Evolutionary conservation across 2,329 filamentous ascomycete species (phyloP), one percentile per base, ranked within the genome.

Genomic region (Allantophomopsis cytisporea): DNA sequence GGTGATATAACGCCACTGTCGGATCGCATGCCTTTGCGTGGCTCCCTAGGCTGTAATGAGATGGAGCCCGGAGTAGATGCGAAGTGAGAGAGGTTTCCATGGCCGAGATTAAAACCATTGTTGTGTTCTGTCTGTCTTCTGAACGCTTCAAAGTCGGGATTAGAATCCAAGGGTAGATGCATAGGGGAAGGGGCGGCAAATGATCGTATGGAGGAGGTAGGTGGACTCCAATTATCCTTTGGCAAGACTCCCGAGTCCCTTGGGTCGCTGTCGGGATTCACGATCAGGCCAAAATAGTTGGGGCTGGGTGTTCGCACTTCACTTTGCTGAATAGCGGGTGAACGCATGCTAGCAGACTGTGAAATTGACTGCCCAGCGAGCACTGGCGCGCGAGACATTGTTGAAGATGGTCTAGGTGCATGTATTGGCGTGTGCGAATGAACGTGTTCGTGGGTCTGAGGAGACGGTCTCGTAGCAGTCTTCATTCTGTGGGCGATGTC

Each of bases 121-220:
- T 78, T 79, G 30, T 72, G 66, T 51, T 88, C 83, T n/a, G 76
- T 72, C 52, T 86, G 80, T 46, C 70, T 75, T 49, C 69, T 71
- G 55, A 93, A 89, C 2, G 81, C 80, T 55, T 89, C 84, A 46
- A 83, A 89, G n/a, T 87, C 80, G 6, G 82, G 73, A 50, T 88
- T 87, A 28, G 80, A 75, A 50, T 89, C 82, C 38, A 85, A 62
- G 0, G 83, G 72, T 6, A 86, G 62, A 46, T 79, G 71, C 45
- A 76, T 76, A 2, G 84, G 83, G 7, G 83, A 71, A 2, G 73
- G 71, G 13, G 78, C 73, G 15, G 69, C 73, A 39, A 82, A 83
- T 0, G 80, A 83, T 51, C 76, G 76, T 37, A 86, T 70, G 5
- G 80, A 79, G 0, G 80, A 82, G 7, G 76, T 77, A 1, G 77